A percentile compares a stretch with the other conserved stretches of the same genome.
These are phyloP conservation scores for Simplicillium sp. DNA, from an alignment of 2,329 filamentous ascomycete genomes.

Conservation along the genomic window DNA sequence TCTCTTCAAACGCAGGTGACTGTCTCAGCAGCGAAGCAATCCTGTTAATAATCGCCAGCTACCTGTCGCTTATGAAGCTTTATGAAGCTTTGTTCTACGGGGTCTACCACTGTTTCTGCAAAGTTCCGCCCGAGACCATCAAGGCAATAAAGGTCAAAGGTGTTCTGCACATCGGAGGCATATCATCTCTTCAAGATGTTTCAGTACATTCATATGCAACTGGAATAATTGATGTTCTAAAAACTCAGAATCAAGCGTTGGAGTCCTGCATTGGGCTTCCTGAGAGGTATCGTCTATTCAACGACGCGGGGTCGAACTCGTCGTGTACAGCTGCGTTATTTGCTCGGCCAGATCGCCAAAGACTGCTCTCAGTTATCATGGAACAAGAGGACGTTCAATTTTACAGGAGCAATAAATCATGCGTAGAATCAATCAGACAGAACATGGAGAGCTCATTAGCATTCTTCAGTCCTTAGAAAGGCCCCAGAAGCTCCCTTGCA, in stretches of 20 bases:
- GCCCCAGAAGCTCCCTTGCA: too few relatives aligned
- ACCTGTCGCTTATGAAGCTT: slow-evolving; percentile 12
- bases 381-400: slow-evolving; percentile 12
- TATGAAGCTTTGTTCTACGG: slow-evolving; percentile 10
- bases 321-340: slow-evolving; percentile 6
- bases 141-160: slow-evolving; percentile 13
- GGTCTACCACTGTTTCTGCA: slow-evolving; percentile 9
- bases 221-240: slow-evolving; percentile 12
- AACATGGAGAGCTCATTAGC: slow-evolving; percentile 11
- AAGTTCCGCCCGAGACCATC: slow-evolving; percentile 7
- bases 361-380: slow-evolving; percentile 10
- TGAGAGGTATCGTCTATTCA: slow-evolving; percentile 11
- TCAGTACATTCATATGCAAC: slow-evolving; percentile 12
- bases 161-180: slow-evolving; percentile 13
- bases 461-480: slow-evolving; percentile 10
- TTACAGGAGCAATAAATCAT: slow-evolving; percentile 10
- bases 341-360: slow-evolving; percentile 10
- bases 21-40: slow-evolving; percentile 10
- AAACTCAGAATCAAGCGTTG: slow-evolving; percentile 10
- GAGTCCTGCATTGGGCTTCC: slow-evolving; percentile 13
- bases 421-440: slow-evolving; percentile 13
- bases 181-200: slow-evolving; percentile 14
- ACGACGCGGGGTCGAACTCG: slow-evolving; percentile 6
- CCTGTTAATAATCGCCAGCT: slow-evolving; percentile 11
- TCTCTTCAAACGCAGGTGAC: slow-evolving; percentile 3